Percentiles rank a stretch among this genome's conserved stretches.
Evolutionary conservation across 1,284 basidiomycete genomes (phyloP).

Genomic region (Rhodotorula sp.): DNA sequence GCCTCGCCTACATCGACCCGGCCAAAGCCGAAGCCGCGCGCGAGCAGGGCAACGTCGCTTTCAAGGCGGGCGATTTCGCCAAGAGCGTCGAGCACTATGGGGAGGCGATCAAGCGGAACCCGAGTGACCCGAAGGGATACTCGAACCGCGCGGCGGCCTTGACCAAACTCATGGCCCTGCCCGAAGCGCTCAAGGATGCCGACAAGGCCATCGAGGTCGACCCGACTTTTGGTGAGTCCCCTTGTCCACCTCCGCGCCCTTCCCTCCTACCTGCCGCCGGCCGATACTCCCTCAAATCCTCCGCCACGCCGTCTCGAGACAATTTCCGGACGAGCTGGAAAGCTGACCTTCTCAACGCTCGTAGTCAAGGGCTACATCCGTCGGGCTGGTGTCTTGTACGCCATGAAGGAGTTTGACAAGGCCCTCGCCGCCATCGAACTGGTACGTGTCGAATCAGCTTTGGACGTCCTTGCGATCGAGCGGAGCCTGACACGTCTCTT

Average conservation of each 20-base stretch:
- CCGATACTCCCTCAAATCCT: too few species aligned
- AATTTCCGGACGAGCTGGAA: background rate
- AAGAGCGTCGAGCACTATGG: constrained; percentile 90
- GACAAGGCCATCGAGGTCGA: constrained; percentile 92
- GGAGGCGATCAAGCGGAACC: constrained; percentile 95
- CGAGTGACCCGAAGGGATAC: constrained; percentile 84
- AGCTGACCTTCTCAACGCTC: background rate
- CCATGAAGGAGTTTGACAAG: constrained; percentile 89
- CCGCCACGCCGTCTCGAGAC: too few species aligned
- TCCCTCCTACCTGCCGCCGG: too few species aligned
- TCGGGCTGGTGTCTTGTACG: constrained; percentile 79
- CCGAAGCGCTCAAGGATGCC: constrained; percentile 94
- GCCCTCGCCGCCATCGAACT: constrained; percentile 76
- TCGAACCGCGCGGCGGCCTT: constrained; percentile 97
- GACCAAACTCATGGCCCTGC: constrained; percentile 87
- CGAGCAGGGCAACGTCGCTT: constrained; percentile 86
- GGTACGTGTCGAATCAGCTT: constrained; percentile 34
- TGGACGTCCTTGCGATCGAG: background rate
- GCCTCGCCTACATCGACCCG: constrained; percentile 84
- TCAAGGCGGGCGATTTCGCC: constrained; percentile 88
- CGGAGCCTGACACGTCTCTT: background rate
- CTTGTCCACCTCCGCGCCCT: too few species aligned
- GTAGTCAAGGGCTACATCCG: constrained; percentile 93
- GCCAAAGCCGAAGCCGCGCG: constrained; percentile 78
- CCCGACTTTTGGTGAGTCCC: constrained; percentile 66